Percentiles rank a stretch among this genome's conserved stretches.
phyloP scores from a whole-genome alignment of 2,329 filamentous ascomycete species.

The Cercospora zeina region DNA sequence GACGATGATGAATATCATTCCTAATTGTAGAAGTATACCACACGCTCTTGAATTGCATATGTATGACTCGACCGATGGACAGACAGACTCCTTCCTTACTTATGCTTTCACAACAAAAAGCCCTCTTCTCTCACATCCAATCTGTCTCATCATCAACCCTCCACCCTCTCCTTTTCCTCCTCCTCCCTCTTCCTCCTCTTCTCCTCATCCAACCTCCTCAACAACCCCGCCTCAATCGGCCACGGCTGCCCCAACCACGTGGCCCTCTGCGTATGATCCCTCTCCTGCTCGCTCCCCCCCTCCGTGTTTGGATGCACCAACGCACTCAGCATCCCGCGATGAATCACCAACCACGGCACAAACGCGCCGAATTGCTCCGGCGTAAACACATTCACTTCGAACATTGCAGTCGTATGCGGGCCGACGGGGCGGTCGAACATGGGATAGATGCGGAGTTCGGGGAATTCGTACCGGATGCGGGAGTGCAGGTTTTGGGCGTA shows the following conservation, averaged over 20 bases:
- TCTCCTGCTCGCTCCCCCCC: slow-evolving; percentile 50
- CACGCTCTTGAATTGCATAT: not conserved
- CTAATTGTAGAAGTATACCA: not conserved
- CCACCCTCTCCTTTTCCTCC: slow-evolving; percentile 10
- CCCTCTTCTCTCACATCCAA: not conserved
- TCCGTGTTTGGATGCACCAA: slow-evolving; percentile 81
- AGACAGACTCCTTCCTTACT: too few species aligned
- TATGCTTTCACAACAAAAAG: not conserved
- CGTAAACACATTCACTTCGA: slow-evolving; percentile 85
- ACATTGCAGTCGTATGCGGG: slow-evolving; percentile 83
- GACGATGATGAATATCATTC: not conserved
- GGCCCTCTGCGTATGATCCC: slow-evolving; percentile 67
- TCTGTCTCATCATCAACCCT: not conserved
- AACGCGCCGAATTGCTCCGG: slow-evolving; percentile 87
- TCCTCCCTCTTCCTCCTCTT: slow-evolving; percentile 14
- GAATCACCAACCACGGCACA: slow-evolving; percentile 78
- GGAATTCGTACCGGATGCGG: slow-evolving; percentile 77
- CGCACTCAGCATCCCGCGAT: slow-evolving; percentile 75
- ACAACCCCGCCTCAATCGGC: slow-evolving; percentile 59
- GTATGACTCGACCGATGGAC: too few species aligned
- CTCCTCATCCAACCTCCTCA: slow-evolving; percentile 42
- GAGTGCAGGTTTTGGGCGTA: slow-evolving; percentile 75
- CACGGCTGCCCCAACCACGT: slow-evolving; percentile 70
- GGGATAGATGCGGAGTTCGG: slow-evolving; percentile 77
- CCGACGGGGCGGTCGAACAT: slow-evolving; percentile 77